Conservation (phyloP, 257 asterid species). For the Solanum piurae region DNA sequence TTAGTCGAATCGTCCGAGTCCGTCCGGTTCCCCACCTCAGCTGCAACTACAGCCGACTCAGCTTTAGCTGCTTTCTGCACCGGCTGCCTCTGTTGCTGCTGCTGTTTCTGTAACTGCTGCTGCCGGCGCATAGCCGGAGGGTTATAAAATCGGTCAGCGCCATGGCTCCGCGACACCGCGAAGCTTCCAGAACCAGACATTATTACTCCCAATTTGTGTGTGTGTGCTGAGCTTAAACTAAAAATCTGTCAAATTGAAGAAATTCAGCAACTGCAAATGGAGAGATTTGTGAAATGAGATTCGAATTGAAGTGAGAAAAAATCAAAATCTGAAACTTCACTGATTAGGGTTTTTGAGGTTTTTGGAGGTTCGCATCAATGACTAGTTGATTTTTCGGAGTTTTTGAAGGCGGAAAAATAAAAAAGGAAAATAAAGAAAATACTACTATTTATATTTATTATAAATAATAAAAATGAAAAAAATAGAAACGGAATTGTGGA, state of each 20-base stretch:
- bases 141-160: slow-evolving; percentile 49
- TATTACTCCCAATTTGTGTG: background rate
- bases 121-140: slow-evolving; percentile 48
- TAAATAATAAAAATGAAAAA: background rate
- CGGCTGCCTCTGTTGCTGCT: slow-evolving; percentile 19
- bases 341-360: slow-evolving; percentile 35
- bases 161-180: slow-evolving; percentile 42
- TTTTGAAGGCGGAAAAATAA: background rate
- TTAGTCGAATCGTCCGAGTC: slow-evolving; percentile 21
- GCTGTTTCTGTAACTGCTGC: slow-evolving; percentile 31
- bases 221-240: background rate
- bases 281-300: background rate
- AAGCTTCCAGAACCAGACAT: slow-evolving; percentile 67
- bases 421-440: background rate
- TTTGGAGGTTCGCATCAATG: background rate
- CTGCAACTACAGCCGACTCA: slow-evolving; percentile 11
- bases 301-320: background rate
- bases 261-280: slow-evolving; percentile 14
- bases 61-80: slow-evolving; percentile 21
- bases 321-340: slow-evolving; percentile 4
- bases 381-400: background rate
- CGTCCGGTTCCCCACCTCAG: slow-evolving; percentile 12
- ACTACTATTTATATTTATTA: background rate
- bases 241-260: background rate
- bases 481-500: background rate